A percentile compares a stretch with the other conserved stretches of the same genome.
Conservation (phyloP, 768 basidiomycete species). For the Kwoniella mangroviensis region DNA sequence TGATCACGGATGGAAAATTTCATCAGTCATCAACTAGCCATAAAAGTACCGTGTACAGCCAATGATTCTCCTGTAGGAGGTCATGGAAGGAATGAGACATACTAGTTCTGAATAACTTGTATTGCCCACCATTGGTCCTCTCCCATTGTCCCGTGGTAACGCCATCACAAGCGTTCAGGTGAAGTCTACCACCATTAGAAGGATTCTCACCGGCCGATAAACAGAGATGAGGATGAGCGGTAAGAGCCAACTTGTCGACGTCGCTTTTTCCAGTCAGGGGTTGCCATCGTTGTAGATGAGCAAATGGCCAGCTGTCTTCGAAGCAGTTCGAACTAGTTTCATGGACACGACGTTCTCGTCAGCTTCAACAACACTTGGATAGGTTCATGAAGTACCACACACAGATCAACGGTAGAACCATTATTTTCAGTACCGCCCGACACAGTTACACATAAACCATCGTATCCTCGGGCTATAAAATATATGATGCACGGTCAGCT, state of each 20-base stretch:
- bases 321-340: neutral
- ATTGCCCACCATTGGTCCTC: neutral
- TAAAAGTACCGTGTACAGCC: too few relatives aligned
- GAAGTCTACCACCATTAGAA: neutral
- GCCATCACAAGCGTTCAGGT: neutral
- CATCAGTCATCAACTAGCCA: too few relatives aligned
- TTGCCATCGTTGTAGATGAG: neutral
- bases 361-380: neutral
- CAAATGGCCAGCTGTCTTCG: neutral
- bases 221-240: neutral
- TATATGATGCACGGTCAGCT: too few relatives aligned
- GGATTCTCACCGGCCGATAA: neutral
- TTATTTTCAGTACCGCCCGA: neutral
- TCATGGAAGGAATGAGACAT: neutral
- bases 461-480: neutral
- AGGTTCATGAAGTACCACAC: neutral
- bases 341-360: neutral
- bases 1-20: neutral
- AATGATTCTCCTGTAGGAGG: too few relatives aligned
- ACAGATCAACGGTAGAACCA: neutral
- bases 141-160: neutral
- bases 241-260: neutral
- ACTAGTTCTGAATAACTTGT: slow-evolving; percentile 4
- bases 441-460: neutral
- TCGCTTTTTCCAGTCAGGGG: neutral